Evolutionary conservation across 306 rosid species (phyloP), one percentile per base, ranked within the genome.

Genomic region (Prunus kanzakura): DNA sequence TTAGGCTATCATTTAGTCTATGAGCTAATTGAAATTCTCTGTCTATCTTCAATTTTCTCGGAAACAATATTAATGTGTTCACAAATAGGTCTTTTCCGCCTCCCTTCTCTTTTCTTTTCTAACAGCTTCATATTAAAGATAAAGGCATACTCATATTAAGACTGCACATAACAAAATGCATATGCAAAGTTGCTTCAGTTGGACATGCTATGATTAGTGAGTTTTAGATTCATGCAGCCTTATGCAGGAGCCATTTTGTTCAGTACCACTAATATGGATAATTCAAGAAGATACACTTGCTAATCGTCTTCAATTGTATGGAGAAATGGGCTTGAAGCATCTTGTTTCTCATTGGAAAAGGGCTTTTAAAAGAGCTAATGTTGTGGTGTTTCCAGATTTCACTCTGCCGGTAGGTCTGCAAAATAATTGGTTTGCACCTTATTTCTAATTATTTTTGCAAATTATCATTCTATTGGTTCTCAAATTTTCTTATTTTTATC

Each of bases 201-300:
- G 82, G 65, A 84, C 87, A 84, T 86, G 75, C 80, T 86, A 52
- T 83, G 88, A 82, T 90, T 82, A 84, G 92, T 89, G 84, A 83
- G 84, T 89, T 89, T 87, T 88, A 92, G 90, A 88, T 92, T 84
- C 80, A 79, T 95, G 93, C 97, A 95, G 99, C 96, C 92, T 95
- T 84, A 95, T 92, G 97, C 99, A 95, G 93, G 99, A 87, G 84
- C 99, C 99, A 56, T 95, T 95, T 87, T 89, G 91, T 91, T 88
- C 97, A 15, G 75, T 95, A 67, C 98, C 99, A 76, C 76, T 95
- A 73, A 82, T 95, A 84, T 95, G 99, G 97, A 89, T 95, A 83
- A 82, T 95, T 91, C 98, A 88, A 87, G 98, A 92, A 83, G 89
- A 95, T 84, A 82, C 73, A 69, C 98, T 88, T 78, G 92, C 99